Base-by-base conservation (phyloP, 225 moss, liverwort and hornwort genomes). In the Bryoerythrophyllum caledonicum region DNA sequence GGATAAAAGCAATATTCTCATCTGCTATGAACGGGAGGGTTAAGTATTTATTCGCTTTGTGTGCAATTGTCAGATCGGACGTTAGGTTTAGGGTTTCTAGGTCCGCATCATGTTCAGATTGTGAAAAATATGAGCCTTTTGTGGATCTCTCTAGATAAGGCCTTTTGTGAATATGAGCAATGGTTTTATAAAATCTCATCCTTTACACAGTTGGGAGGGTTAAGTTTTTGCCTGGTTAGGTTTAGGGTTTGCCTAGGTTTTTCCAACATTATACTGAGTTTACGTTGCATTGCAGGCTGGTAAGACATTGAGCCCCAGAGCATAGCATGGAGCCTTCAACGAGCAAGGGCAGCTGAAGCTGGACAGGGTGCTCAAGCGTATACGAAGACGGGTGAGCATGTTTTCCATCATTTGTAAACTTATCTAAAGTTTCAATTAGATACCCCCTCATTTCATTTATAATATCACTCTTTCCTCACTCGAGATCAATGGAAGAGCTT, bases 291-390 rank as follows among this genome's bases (percentile, higher is more conserved):
- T 57, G 63, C 94, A 99, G 97, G 78, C 88, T 5, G 90, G 95
- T 53, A 99, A 95, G 86, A 99, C 94, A 38, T 76, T 99, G 41
- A 95, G 95, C 79, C 91, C 91, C 2, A 88, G 89, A 79, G 90
- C 81, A 21, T 99, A 95, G 99, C 84, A 83, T 67, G 77, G 80
- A 20, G 87, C 91, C 26, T 95, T 99, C 64, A 88, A 99, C 67
- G 77, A 75, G 52, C 77, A 87, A 10, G 95, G 95, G 12, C 90
- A 99, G 77, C 85, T 99, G 82, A 89, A 93, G 80, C 71, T 99
- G 65, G 90, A 84, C 60, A 93, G 53, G 80, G 91, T 87, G 76
- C 88, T 99, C 48, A 85, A 84, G 67, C 90, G 99, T 15, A 84
- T 93, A 74, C 95, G 93, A 37, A 90, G 78, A 92, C 95, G 99